Evolutionary conservation across 169 alveolate genomes (phyloP).

Genomic region (Perkinsus chesapeaki): DNA sequence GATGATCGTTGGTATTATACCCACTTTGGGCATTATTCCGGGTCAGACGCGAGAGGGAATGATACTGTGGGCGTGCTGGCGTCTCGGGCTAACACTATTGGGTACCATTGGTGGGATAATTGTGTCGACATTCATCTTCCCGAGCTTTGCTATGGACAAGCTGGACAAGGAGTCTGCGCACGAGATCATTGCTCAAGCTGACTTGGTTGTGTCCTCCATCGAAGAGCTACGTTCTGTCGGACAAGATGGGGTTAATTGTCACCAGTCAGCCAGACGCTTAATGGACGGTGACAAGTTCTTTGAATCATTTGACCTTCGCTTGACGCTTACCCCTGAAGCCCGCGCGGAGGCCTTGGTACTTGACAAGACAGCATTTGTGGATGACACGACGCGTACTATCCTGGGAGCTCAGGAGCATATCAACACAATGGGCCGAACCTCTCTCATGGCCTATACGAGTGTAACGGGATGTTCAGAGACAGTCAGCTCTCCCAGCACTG

Average conservation of each 20-base stretch:
- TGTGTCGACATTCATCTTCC: not conserved
- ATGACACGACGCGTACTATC: not conserved
- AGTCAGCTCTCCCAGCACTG: not conserved
- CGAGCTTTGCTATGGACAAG: not conserved
- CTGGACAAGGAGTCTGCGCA: not conserved
- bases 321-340: not conserved
- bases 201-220: not conserved
- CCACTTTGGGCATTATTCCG: not conserved
- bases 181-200: not conserved
- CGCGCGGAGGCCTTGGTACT: not conserved
- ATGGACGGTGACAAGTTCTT: not conserved
- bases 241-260: not conserved
- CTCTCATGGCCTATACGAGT: not conserved
- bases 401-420: not conserved
- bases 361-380: not conserved
- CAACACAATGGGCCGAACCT: not conserved
- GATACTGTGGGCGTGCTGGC: not conserved
- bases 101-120: not conserved
- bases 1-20: not conserved
- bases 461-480: not conserved
- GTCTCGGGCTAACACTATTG: not conserved
- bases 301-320: not conserved
- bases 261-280: not conserved
- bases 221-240: not conserved
- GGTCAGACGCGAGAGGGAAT: not conserved